Base-by-base conservation (phyloP, 768 basidiomycete genomes). In the Amanita rubescens region DNA sequence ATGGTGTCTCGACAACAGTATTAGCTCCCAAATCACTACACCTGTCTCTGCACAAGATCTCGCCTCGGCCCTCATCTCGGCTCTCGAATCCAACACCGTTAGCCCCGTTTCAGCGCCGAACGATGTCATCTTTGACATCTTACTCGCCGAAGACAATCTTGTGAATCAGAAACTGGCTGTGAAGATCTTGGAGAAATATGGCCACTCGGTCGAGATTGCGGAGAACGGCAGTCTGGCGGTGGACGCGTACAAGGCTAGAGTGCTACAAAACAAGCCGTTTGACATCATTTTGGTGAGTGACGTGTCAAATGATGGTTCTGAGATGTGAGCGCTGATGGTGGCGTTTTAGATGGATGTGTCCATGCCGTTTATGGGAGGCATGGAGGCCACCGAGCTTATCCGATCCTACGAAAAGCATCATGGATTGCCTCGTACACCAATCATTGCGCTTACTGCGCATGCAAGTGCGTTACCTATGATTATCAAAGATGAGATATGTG, bases 291-390 rank as follows among this genome's bases (percentile, higher is more conserved):
- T 97, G 30, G 93, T 94, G 59, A 60, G 88, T 30, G 25, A 3
- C 35, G 3, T 32, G 48, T 34, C 27, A 10, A n/a, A n/a, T n/a
- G 47, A n/a, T 14, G 30, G 43, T 3, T 43, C 33, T 41, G 22
- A 37, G 9, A 27, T 14, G 8, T 12, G 55, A 24, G 22, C 7
- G 11, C 15, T 58, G 14, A 57, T 58, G 30, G 55, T 38, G 48
- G 54, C 24, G 2, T 42, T 48, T 14, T 56, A 95, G 90, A 97
- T 97, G 95, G 94, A 97, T 62, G 87, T 96, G 12, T 96, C 94
- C 10, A 94, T 95, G 92, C 92, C 94, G 5, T 87, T 94, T 69
- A 97, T 98, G 92, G 94, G 94, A 47, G 94, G 95, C 58, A 92
- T 95, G 85, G 94, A 99, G 69, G 92, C 95, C 1, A 99, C 96